Conservation (phyloP, 371 early-diverging fungal species). For the Funneliformis caledonium region DNA sequence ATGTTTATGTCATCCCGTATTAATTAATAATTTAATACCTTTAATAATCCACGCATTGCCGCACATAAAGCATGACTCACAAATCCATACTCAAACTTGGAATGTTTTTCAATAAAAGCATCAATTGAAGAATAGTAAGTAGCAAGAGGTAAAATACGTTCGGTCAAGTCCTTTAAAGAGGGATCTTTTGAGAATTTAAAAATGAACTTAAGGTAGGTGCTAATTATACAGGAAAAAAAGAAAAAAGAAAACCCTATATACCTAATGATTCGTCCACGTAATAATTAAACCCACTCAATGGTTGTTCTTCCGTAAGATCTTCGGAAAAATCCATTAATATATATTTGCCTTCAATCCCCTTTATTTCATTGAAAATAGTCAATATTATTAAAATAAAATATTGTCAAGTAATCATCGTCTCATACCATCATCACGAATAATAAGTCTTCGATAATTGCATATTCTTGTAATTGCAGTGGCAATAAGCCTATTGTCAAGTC, state of each 20-base stretch:
- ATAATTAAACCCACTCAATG: slow-evolving; percentile 50
- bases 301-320: slow-evolving; percentile 44
- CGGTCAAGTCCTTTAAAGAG: slow-evolving; percentile 74
- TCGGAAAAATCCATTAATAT: slow-evolving; percentile 51
- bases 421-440: slow-evolving; percentile 83
- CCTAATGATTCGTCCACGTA: slow-evolving; percentile 58
- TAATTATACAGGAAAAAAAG: slow-evolving; percentile 10
- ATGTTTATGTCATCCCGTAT: neutral
- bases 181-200: slow-evolving; percentile 64
- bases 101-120: slow-evolving; percentile 73
- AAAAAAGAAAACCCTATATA: slow-evolving; percentile 31
- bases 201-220: slow-evolving; percentile 47
- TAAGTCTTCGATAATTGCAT: slow-evolving; percentile 84
- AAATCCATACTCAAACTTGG: slow-evolving; percentile 81
- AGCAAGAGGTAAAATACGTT: slow-evolving; percentile 78
- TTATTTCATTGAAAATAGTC: neutral
- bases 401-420: neutral
- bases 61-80: slow-evolving; percentile 91
- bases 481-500: slow-evolving; percentile 32
- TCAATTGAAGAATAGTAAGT: slow-evolving; percentile 72
- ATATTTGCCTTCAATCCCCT: slow-evolving; percentile 88
- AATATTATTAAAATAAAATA: neutral
- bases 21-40: slow-evolving; percentile 50
- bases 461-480: slow-evolving; percentile 68
- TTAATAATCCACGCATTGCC: slow-evolving; percentile 71